These are phyloP conservation scores for Styphnolobium japonicum DNA, from an alignment of 306 rosid genomes.

Conservation along the genomic window DNA sequence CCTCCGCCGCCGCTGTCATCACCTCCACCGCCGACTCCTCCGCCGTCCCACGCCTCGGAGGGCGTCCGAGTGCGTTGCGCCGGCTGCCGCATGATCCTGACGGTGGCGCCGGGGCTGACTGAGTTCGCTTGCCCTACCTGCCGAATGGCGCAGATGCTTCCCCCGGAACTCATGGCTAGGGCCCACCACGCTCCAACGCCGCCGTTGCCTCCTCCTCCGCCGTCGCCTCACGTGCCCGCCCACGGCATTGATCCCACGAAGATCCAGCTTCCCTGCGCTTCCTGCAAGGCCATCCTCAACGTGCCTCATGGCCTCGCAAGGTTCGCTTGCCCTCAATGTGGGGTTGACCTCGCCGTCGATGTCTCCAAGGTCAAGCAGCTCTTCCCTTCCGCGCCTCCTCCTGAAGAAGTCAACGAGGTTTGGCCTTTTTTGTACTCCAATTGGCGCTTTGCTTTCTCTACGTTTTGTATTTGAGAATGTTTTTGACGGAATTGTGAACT, in stretches of 20 bases:
- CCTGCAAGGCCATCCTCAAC: constrained; percentile 88
- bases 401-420: constrained; percentile 53
- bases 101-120: constrained; percentile 68
- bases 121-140: constrained; percentile 86
- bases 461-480: not conserved
- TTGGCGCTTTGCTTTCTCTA: not conserved
- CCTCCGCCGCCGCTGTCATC: constrained; percentile 39
- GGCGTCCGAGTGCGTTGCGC: constrained; percentile 95
- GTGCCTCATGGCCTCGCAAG: constrained; percentile 88
- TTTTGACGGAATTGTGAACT: not conserved
- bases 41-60: constrained; percentile 32
- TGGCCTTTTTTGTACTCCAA: not conserved
- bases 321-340: constrained; percentile 87
- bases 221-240: constrained; percentile 50
- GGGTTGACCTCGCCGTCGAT: constrained; percentile 86
- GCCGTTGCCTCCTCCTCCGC: constrained; percentile 15
- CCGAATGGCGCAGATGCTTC: constrained; percentile 91
- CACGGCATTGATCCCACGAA: constrained; percentile 96
- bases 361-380: constrained; percentile 50
- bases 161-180: constrained; percentile 88
- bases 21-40: constrained; percentile 32
- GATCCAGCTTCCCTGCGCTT: constrained; percentile 96
- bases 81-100: constrained; percentile 80
- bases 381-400: constrained; percentile 2
- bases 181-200: constrained; percentile 25